phyloP scores from a whole-genome alignment of 2,329 filamentous ascomycete species.

The Allantophomopsis cytisporea region DNA sequence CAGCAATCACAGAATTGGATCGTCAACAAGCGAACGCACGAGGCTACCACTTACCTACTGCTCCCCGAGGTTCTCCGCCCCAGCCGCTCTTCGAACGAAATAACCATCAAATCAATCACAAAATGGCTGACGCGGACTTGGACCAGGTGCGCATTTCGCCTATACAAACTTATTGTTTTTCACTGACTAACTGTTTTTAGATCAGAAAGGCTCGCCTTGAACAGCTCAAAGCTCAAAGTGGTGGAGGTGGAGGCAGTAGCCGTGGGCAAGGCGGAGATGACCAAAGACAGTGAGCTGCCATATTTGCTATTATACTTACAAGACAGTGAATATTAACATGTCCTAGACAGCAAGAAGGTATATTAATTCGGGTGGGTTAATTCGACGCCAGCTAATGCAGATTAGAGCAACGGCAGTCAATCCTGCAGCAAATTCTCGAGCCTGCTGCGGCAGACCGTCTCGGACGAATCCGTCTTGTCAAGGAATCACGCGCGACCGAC shows the following conservation, averaged over 20 bases:
- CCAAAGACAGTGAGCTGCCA: slow-evolving; percentile 42
- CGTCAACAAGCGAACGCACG: too few species aligned
- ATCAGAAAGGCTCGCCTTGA: slow-evolving; percentile 86
- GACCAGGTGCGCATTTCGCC: slow-evolving; percentile 34
- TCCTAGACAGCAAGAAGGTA: slow-evolving; percentile 31
- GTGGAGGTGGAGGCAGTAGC: slow-evolving; percentile 31
- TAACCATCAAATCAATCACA: slow-evolving; percentile 2
- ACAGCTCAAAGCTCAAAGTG: slow-evolving; percentile 70
- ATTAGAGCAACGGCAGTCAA: slow-evolving; percentile 58
- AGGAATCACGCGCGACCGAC: slow-evolving; percentile 78
- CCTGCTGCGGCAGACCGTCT: slow-evolving; percentile 89
- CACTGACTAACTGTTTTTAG: slow-evolving; percentile 26
- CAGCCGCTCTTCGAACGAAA: neutral
- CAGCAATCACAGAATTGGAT: too few species aligned
- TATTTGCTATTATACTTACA: neutral
- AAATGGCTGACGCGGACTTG: slow-evolving; percentile 52
- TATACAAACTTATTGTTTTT: neutral
- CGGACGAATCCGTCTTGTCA: slow-evolving; percentile 88
- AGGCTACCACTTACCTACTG: too few species aligned
- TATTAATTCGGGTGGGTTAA: slow-evolving; percentile 2
- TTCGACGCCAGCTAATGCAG: slow-evolving; percentile 7
- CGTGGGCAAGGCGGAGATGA: slow-evolving; percentile 42
- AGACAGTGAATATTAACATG: neutral
- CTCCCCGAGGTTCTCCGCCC: too few species aligned
- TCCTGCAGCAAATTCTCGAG: slow-evolving; percentile 86